Evolutionary conservation across 2,329 filamentous ascomycete species (phyloP).

Genomic region (Fusarium continuum): DNA sequence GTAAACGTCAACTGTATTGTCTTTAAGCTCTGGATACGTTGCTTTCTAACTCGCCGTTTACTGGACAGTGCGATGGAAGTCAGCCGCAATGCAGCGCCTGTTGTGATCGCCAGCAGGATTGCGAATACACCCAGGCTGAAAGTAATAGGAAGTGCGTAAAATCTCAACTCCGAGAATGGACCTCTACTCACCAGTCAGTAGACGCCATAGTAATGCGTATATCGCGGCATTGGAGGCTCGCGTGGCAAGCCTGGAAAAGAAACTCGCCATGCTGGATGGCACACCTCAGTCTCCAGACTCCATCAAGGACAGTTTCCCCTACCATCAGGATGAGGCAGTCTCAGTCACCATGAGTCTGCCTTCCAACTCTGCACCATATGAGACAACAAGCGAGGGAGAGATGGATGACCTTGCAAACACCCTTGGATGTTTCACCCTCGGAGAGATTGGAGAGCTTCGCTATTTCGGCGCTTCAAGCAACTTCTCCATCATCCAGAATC

Average conservation of each 20-base stretch:
- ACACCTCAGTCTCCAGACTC: neutral
- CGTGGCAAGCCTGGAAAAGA: neutral
- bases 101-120: neutral
- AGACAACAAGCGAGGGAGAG: neutral
- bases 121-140: conserved; percentile 7
- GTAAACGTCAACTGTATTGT: neutral
- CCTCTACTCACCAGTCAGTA: rapidly evolving
- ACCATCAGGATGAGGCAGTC: neutral
- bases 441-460: conserved; percentile 6
- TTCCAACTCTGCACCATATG: neutral
- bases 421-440: neutral
- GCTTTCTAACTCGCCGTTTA: neutral
- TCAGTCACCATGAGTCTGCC: neutral
- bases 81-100: conserved; percentile 9
- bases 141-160: conserved; percentile 5
- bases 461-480: conserved; percentile 11
- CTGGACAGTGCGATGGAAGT: neutral
- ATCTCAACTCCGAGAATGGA: rapidly evolving
- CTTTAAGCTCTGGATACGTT: no score
- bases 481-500: conserved; percentile 9
- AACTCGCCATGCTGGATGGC: neutral
- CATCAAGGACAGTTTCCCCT: neutral
- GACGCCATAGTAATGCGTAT: conserved; percentile 9
- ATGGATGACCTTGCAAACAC: conserved; percentile 4
- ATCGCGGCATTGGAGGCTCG: conserved; percentile 8